Percentiles rank a stretch among this genome's conserved stretches.
Evolutionary conservation across 2,329 filamentous ascomycete genomes (phyloP).

Genomic region (Alternaria brassicicola): DNA sequence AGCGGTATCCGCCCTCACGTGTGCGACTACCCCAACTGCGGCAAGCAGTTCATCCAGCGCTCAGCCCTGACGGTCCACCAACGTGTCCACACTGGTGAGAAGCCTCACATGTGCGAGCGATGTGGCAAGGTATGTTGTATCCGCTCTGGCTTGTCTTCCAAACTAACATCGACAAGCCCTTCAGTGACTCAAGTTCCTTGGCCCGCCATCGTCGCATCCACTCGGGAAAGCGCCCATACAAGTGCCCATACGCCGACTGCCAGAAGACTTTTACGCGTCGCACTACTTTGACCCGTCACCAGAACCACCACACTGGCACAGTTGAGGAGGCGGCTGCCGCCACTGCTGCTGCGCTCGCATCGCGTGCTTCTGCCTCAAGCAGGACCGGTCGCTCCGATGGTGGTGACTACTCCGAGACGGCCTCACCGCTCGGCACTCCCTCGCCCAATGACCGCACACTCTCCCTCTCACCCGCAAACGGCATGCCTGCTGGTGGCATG

Average conservation of each 20-base stretch:
- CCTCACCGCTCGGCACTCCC: slow-evolving; percentile 77
- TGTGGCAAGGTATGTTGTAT: slow-evolving; percentile 80
- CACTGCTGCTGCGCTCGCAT: slow-evolving; percentile 82
- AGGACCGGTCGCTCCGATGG: slow-evolving; percentile 70
- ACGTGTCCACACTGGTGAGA: slow-evolving; percentile 95
- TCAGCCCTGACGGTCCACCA: slow-evolving; percentile 94
- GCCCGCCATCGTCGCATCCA: slow-evolving; percentile 94
- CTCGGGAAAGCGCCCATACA: slow-evolving; percentile 93
- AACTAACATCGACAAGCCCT: slow-evolving; percentile 67
- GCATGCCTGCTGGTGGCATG: slow-evolving; percentile 68
- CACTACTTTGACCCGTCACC: slow-evolving; percentile 92
- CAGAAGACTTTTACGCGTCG: slow-evolving; percentile 98
- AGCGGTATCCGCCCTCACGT: slow-evolving; percentile 88
- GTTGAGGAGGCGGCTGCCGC: slow-evolving; percentile 91
- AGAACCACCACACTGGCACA: slow-evolving; percentile 94
- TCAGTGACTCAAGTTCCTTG: slow-evolving; percentile 93
- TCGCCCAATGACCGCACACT: slow-evolving; percentile 80
- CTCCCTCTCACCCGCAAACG: slow-evolving; percentile 79
- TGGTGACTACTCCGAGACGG: slow-evolving; percentile 72
- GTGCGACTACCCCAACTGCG: slow-evolving; percentile 86
- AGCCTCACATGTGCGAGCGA: slow-evolving; percentile 95
- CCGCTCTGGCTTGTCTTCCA: background rate
- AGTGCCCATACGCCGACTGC: slow-evolving; percentile 95
- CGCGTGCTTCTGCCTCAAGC: slow-evolving; percentile 53
- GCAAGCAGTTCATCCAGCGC: slow-evolving; percentile 96